These are phyloP conservation scores for Laetiporus sulphureus DNA, from an alignment of 1,284 basidiomycete genomes.

Conservation along the genomic window DNA sequence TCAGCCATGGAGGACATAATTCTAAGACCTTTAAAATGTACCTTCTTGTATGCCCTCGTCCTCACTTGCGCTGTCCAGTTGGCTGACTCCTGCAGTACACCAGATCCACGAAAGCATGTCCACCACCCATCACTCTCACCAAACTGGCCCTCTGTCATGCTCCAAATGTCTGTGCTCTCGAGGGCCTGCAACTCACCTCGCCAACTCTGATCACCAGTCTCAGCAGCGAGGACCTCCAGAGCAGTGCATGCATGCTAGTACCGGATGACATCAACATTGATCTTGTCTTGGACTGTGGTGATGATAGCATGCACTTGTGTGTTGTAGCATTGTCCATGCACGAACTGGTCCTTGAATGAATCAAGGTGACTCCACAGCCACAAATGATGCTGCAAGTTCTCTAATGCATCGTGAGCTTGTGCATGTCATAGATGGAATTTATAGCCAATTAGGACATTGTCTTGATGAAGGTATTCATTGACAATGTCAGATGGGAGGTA, in stretches of 20 bases:
- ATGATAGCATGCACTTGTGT: constrained; percentile 4
- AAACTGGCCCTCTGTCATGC: neutral
- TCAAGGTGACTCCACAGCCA: constrained; percentile 4
- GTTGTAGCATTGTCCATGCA: constrained; percentile 5
- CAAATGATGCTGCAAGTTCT: constrained; percentile 6
- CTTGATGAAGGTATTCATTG: neutral
- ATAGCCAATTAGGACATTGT: neutral
- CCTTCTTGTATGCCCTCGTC: too few species aligned
- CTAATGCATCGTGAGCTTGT: constrained; percentile 7
- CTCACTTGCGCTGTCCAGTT: too few species aligned
- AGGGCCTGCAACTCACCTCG: neutral
- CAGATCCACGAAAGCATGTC: constrained; percentile 5
- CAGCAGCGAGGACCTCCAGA: too few species aligned
- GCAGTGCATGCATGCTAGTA: neutral
- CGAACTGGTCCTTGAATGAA: constrained; percentile 6
- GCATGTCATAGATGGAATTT: constrained; percentile 7
- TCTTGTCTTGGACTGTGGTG: constrained; percentile 1
- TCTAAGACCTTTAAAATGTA: too few species aligned
- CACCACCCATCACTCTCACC: neutral
- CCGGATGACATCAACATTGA: constrained; percentile 1
- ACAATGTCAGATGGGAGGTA: neutral
- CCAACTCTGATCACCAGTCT: too few species aligned
- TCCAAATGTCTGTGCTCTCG: neutral
- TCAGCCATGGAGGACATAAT: too few species aligned
- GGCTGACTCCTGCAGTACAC: too few species aligned